These are phyloP conservation scores for Coprinopsis marcescibilis DNA, from an alignment of 768 basidiomycete genomes.

Conservation along the genomic window DNA sequence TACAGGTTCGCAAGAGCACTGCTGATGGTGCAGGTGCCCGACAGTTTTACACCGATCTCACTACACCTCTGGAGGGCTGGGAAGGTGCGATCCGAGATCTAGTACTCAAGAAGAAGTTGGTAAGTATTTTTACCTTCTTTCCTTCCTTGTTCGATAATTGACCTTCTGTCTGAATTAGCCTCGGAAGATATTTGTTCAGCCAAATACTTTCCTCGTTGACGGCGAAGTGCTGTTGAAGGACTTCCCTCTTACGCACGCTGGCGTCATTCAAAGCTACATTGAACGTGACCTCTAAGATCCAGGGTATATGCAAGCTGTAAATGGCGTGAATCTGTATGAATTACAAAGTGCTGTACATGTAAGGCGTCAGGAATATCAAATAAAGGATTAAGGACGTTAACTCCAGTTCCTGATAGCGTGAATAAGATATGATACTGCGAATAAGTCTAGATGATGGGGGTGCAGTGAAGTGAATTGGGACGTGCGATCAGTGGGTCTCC, in stretches of 20 bases:
- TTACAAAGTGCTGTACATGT: too few relatives aligned
- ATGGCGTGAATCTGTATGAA: too few relatives aligned
- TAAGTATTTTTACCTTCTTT: conserved; percentile 25
- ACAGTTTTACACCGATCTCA: conserved; percentile 73
- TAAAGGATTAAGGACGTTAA: too few relatives aligned
- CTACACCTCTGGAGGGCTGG: conserved; percentile 68
- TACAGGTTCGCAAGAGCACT: conserved; percentile 83
- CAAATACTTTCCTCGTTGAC: conserved; percentile 65
- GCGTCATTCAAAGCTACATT: conserved; percentile 77
- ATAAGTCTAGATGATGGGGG: conserved; percentile 12
- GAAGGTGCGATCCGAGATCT: conserved; percentile 69
- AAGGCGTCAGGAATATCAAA: too few relatives aligned
- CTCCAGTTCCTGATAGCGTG: too few relatives aligned
- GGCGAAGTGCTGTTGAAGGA: conserved; percentile 73
- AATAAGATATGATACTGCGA: too few relatives aligned
- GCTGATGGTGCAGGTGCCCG: conserved; percentile 80
- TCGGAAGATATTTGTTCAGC: conserved; percentile 81
- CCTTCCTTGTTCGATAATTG: conserved; percentile 3
- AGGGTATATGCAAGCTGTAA: too few relatives aligned
- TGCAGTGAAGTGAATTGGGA: conserved; percentile 9
- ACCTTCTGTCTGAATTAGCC: conserved; percentile 43
- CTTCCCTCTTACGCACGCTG: conserved; percentile 67
- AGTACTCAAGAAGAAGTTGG: conserved; percentile 75
- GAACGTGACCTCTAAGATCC: conserved; percentile 60
- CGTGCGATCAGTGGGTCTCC: conserved; percentile 35